Percentiles rank a stretch among this genome's conserved stretches.
Conservation (phyloP, 176 grass and related monocot species). For the Aegilops speltoides region DNA sequence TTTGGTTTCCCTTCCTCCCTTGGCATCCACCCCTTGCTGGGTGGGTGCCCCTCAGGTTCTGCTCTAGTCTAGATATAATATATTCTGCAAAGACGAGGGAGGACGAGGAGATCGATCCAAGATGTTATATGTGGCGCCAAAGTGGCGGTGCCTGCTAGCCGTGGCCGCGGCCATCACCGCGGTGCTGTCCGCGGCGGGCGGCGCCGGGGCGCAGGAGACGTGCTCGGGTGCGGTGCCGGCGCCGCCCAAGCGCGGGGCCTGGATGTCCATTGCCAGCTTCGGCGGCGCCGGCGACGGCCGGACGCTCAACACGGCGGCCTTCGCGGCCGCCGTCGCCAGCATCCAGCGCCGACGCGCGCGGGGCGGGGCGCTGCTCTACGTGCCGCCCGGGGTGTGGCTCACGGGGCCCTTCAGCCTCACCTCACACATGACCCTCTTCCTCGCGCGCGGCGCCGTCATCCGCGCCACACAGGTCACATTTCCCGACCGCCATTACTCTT, state of each 20-base stretch:
- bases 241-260: slow-evolving; percentile 48
- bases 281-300: slow-evolving; percentile 62
- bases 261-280: slow-evolving; percentile 71
- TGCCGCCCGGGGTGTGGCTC: slow-evolving; percentile 76
- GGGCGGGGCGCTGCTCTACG: slow-evolving; percentile 65
- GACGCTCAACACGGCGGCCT: slow-evolving; percentile 60
- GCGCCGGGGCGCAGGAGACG: slow-evolving; percentile 40
- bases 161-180: neutral
- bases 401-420: slow-evolving; percentile 88
- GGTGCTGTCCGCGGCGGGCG: neutral
- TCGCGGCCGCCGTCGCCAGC: slow-evolving; percentile 42
- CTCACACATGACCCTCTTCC: slow-evolving; percentile 85
- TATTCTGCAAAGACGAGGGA: neutral
- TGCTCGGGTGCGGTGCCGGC: slow-evolving; percentile 49
- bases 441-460: slow-evolving; percentile 66
- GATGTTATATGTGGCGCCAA: neutral
- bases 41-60: neutral
- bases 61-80: too few relatives aligned
- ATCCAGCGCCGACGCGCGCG: slow-evolving; percentile 42
- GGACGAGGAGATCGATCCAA: neutral
- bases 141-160: neutral
- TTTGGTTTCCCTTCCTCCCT: neutral
- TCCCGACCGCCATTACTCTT: neutral
- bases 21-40: neutral
- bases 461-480: slow-evolving; percentile 53